Base-by-base conservation (phyloP, 148 eudicot genomes). In the Arbutus unedo region DNA sequence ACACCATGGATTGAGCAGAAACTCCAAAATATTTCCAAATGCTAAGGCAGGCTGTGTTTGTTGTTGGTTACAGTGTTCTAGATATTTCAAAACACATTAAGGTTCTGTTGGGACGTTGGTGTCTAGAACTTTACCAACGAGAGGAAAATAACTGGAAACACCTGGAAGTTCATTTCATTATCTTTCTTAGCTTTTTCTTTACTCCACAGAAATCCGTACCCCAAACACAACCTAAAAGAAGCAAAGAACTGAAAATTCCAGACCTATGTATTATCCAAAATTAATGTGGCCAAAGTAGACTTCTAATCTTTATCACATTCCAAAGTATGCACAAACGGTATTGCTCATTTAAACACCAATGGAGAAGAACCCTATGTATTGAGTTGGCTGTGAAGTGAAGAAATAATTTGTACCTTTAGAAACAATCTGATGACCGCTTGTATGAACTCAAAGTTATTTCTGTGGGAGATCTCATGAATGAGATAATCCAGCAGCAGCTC, bases 391-490 rank as follows among this genome's bases (percentile, higher is more conserved):
- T 13, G 25, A 66, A 78, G 21, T 43, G 16, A 31, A 16, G 59
- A 21, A 50, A 49, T 68, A 76, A 72, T 70, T 8, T 44, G 43
- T 82, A 97, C 99, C 99, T 93, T 97, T 81, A 97, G 89, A 87
- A 97, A 97, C 81, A 94, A 77, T 87, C 97, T 86, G 82, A 93
- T 84, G 31, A 93, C 83, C 57, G 99, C 99, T 80, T 97, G 99
- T 55, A 97, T 68, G 78, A 94, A 94, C 87, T 97, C 99, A 43
- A 97, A 97, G 87, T 97, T 97, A 90, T 91, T 89, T 86, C 93
- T 81, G 89, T 89, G 81, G 45, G 97, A 93, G 51, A 91, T 84
- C 87, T 97, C 98, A 44, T 87, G 88, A 80, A 93, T 87, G 77
- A 94, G 93, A 86, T 93, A 94, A 89, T 96, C 99, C 86, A 96